Percentiles rank a stretch among this genome's conserved stretches.
Evolutionary conservation across 805 yeast genomes (phyloP).

Genomic region (Teunomyces aglyptinius): DNA sequence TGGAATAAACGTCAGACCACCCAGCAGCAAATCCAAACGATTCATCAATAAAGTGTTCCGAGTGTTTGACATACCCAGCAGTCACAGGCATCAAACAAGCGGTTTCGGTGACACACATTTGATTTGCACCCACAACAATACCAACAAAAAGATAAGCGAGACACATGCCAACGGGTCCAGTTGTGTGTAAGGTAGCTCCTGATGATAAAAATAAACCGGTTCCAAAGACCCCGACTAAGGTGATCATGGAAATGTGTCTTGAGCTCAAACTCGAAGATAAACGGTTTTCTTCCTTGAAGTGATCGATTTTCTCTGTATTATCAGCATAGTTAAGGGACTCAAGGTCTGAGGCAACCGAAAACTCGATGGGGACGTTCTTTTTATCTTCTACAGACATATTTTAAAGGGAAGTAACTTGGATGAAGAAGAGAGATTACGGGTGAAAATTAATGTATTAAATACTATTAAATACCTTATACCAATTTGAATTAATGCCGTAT

Average conservation of each 20-base stretch:
- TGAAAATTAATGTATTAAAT: background rate
- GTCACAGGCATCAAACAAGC: conserved; percentile 39
- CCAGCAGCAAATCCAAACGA: conserved; percentile 49
- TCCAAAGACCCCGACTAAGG: conserved; percentile 33
- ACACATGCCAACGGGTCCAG: conserved; percentile 43
- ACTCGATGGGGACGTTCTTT: background rate
- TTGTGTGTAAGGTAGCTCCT: conserved; percentile 45
- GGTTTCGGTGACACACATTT: conserved; percentile 40
- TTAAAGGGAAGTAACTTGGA: background rate
- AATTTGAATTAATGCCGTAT: background rate
- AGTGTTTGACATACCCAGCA: conserved; percentile 34
- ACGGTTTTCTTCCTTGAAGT: background rate
- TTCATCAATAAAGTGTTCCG: conserved; percentile 41
- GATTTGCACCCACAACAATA: conserved; percentile 35
- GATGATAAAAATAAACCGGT: conserved; percentile 58
- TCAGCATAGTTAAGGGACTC: conserved; percentile 2
- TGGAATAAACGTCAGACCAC: conserved; percentile 38
- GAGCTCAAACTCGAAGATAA: conserved; percentile 11
- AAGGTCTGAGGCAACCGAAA: conserved; percentile 1
- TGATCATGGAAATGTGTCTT: conserved; percentile 20
- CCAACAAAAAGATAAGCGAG: conserved; percentile 52
- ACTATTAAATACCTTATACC: background rate
- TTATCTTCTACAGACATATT: background rate
- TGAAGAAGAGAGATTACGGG: background rate
- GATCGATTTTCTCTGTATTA: background rate